Evolutionary conservation across 2,329 filamentous ascomycete genomes (phyloP), one percentile per base, ranked within the genome.

Genomic region (Periconia sp.): DNA sequence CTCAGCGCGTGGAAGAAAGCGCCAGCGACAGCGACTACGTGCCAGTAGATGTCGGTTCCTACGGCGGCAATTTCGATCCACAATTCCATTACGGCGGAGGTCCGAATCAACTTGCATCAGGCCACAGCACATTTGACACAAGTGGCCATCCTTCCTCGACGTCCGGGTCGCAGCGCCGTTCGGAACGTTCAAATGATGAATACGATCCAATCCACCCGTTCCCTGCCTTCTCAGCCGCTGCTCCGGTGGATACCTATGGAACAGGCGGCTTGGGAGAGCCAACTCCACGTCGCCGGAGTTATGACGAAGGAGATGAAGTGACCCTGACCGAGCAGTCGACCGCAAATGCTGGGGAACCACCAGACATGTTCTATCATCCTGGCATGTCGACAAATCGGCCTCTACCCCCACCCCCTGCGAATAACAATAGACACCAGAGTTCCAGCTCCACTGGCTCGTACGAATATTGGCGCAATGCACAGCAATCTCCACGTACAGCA

Each of bases 301-400:
- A 94, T 64, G 93, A 97, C 62, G 91, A 96, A 69, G 93, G 91
- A 1, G 94, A 97, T 62, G 94, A 97, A 71, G 82, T 74, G 44
- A 72, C 70, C 6, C 66, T 81, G 35, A 77, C 73, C 59, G 76
- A 80, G 45, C 68, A 68, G n/a, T 62, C 69, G 31, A 62, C 75
- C 30, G 71, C 73, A 9, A 73, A 74, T 53, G 65, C 68, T 30
- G 71, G 70, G 33, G 91, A 92, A 52, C 90, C 91, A 57, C 90
- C 89, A 17, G 94, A 96, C 64, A 86, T 97, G 69, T 96, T 96
- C 70, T 99, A 95, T 71, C 92, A 97, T 65, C 92, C 92, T 17
- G 91, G 91, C 40, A 85, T 92, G 68, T 74, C 70, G 77, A 84
- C 58, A 79, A 79, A 75, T 62, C 80, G 79, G 48, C 86, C 85